Evolutionary conservation across 495 filamentous ascomycete genomes (phyloP).

Genomic region (Penicillium argentinense): DNA sequence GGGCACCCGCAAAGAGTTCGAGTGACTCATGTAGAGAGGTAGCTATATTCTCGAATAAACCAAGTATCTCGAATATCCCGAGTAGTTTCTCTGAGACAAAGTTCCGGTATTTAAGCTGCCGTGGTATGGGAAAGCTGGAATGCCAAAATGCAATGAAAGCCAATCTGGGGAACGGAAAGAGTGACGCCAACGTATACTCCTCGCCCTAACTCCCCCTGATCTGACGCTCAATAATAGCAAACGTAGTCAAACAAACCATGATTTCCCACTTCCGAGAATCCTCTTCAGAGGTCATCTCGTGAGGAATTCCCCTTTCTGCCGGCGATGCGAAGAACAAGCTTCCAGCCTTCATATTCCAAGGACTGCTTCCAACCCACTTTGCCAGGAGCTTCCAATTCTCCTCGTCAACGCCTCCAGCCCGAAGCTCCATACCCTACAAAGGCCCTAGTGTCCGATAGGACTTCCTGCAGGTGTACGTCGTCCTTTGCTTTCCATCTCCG

Average conservation of each 20-base stretch:
- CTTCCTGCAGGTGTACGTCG: slow-evolving; percentile 1
- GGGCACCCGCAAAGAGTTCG: too few species aligned
- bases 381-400: background rate
- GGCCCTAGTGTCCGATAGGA: background rate
- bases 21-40: too few species aligned
- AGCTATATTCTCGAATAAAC: too few species aligned
- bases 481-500: background rate
- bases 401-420: slow-evolving; percentile 1
- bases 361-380: slow-evolving; percentile 3
- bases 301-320: background rate
- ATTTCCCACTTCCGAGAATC: slow-evolving; percentile 1
- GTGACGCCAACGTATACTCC: too few species aligned
- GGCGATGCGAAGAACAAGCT: slow-evolving; percentile 1
- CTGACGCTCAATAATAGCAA: slow-evolving; percentile 7
- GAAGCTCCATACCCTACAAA: slow-evolving; percentile 4
- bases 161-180: too few species aligned
- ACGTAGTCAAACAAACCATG: slow-evolving; percentile 5
- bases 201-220: slow-evolving; percentile 6
- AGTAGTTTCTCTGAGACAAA: too few species aligned
- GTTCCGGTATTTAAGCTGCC: too few species aligned
- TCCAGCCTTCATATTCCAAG: slow-evolving; percentile 2
- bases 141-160: too few species aligned
- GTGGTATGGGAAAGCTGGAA: too few species aligned
- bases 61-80: too few species aligned
- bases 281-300: background rate